A percentile compares a stretch with the other conserved stretches of the same genome.
These are phyloP conservation scores for Gynochthodes officinalis DNA, from an alignment of 257 asterid species.

Conservation along the genomic window DNA sequence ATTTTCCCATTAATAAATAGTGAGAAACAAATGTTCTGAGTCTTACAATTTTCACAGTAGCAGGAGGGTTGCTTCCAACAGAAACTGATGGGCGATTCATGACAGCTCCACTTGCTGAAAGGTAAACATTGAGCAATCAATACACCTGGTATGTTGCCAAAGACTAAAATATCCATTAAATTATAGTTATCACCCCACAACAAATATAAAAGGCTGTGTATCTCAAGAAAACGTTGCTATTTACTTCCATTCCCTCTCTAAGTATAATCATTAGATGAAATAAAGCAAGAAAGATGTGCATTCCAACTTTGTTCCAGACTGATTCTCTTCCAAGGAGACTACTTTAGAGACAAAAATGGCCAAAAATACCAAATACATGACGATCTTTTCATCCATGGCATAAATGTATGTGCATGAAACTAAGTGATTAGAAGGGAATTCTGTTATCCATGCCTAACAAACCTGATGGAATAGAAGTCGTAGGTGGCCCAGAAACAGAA, in stretches of 20 bases:
- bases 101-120: slow-evolving; percentile 64
- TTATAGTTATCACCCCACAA: neutral
- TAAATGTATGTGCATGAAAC: neutral
- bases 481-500: slow-evolving; percentile 58
- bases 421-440: neutral
- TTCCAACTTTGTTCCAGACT: neutral
- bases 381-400: neutral
- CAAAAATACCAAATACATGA: neutral
- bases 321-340: neutral
- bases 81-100: slow-evolving; percentile 56
- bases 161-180: neutral
- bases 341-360: neutral
- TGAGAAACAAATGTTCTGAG: slow-evolving; percentile 15
- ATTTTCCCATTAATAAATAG: neutral
- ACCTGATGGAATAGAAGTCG: slow-evolving; percentile 66
- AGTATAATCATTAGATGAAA: neutral
- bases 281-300: neutral
- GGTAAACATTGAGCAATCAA: slow-evolving; percentile 24
- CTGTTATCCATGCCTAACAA: slow-evolving; percentile 3
- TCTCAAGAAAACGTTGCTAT: neutral
- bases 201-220: neutral
- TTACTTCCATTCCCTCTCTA: neutral
- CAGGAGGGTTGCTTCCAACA: slow-evolving; percentile 59
- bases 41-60: slow-evolving; percentile 86
- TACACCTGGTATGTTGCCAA: neutral